Base-by-base conservation (phyloP, 1,139 yeast species). In the Taphrina communis region DNA sequence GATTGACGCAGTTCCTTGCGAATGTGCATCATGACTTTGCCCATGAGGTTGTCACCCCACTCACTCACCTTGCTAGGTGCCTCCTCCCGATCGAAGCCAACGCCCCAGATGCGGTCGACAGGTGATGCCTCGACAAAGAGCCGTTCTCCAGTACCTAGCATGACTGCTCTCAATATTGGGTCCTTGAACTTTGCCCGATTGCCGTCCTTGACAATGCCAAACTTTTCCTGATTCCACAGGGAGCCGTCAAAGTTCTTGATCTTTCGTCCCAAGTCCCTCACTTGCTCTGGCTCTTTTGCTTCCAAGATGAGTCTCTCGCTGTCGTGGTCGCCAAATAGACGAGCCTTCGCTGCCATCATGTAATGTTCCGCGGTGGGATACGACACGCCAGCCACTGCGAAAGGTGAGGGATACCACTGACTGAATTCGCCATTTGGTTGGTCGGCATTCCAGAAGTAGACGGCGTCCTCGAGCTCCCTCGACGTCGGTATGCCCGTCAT, bases 281-380 rank as follows among this genome's bases (percentile, higher is more conserved):
- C 57, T 38, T 53, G 41, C 25, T 53, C 57, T 11, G 57, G 57
- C 25, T 38, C 42, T 14, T 8, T 53, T 4, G 41, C 57, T 7
- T n/a, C 57, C 19, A 35, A 8, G 17, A 53, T 53, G 14, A 35
- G 44, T 11, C 42, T 8, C 35, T 53, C 57, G 42, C 41, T 53
- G 42, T 53, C 57, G 2, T 6, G 42, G 57, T 53, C 57, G 36
- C 57, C 19, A 36, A 53, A 53, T 12, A 53, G 25, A 2, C 57
- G 57, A 14, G 57, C 57, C 17, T 53, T 53, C 7, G 57, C 41
- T 7, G 42, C 41, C 57, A 53, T 53, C 57, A 53, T 53, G 57
- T 53, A 53, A 42, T 53, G 57, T n/a, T 53, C 57, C 11, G 57
- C 57, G 1, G 57, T 53, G 25, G 57, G 57, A 53, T 53, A 53